phyloP scores from a whole-genome alignment of 2,329 filamentous ascomycete species.

The Paraconiothyrium sp. region DNA sequence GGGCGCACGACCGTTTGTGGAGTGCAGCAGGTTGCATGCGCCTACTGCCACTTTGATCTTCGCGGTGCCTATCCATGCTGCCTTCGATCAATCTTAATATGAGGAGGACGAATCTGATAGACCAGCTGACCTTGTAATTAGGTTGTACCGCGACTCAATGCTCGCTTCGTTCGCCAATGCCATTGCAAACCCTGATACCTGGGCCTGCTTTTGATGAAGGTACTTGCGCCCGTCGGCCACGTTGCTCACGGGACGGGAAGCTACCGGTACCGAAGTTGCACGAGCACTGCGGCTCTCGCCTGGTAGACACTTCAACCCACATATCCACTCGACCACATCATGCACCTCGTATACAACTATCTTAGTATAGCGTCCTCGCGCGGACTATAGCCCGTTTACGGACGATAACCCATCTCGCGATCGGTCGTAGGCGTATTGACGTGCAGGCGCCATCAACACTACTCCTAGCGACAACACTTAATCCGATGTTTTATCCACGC shows the following conservation, averaged over 20 bases:
- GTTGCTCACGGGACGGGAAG: conserved; percentile 10
- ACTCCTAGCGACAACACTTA: neutral
- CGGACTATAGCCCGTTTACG: conserved; percentile 7
- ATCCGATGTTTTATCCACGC: conserved; percentile 8
- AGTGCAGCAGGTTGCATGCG: conserved; percentile 9
- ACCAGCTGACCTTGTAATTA: conserved; percentile 23
- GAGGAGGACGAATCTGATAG: conserved; percentile 14
- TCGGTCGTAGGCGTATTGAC: conserved; percentile 19
- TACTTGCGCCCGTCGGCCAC: conserved; percentile 3
- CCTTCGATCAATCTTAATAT: conserved; percentile 20
- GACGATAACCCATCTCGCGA: neutral
- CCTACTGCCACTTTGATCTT: conserved; percentile 2
- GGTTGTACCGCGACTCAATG: conserved; percentile 2
- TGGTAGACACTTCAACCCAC: conserved; percentile 6
- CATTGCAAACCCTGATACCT: conserved; percentile 7
- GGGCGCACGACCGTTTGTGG: conserved; percentile 15
- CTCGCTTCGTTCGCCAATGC: conserved; percentile 2
- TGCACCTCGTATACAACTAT: conserved; percentile 8
- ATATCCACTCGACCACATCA: neutral
- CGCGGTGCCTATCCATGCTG: conserved; percentile 7
- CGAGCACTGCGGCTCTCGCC: conserved; percentile 16
- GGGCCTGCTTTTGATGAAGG: conserved; percentile 10
- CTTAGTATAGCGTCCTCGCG: conserved; percentile 9
- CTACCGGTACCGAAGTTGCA: conserved; percentile 19
- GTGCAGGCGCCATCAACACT: conserved; percentile 2